Percentiles rank a stretch among this genome's conserved stretches.
Conservation (phyloP, 2,329 filamentous ascomycete species). For the Talaromyces sp. region DNA sequence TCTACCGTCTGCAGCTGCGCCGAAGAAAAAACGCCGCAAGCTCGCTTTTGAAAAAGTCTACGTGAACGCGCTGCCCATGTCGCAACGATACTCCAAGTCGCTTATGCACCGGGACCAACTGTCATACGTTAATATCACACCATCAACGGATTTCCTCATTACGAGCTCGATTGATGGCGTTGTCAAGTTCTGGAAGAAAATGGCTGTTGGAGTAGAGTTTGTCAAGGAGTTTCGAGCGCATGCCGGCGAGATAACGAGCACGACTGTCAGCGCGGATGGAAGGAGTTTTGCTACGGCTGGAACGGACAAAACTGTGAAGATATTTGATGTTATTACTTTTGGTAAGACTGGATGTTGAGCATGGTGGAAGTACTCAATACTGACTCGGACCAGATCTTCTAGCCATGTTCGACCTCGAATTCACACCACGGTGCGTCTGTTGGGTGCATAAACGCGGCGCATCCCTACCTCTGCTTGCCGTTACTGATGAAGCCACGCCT, state of each 20-base stretch:
- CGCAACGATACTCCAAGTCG: slow-evolving; percentile 83
- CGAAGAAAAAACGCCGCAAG: slow-evolving; percentile 86
- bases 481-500: slow-evolving; percentile 71
- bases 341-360: slow-evolving; percentile 35
- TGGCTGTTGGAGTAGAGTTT: slow-evolving; percentile 85
- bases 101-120: slow-evolving; percentile 98
- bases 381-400: slow-evolving; percentile 61
- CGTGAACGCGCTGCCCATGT: slow-evolving; percentile 79
- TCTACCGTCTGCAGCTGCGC: slow-evolving; percentile 72
- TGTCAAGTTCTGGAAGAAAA: slow-evolving; percentile 99
- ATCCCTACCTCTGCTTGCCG: slow-evolving; percentile 80
- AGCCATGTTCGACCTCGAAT: slow-evolving; percentile 75
- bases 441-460: slow-evolving; percentile 88
- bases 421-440: slow-evolving; percentile 73
- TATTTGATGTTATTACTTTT: slow-evolving; percentile 73
- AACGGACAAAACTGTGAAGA: slow-evolving; percentile 46
- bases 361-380: background rate
- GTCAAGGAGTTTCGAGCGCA: slow-evolving; percentile 97
- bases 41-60: slow-evolving; percentile 95
- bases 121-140: slow-evolving; percentile 81
- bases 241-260: slow-evolving; percentile 74
- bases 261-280: slow-evolving; percentile 84
- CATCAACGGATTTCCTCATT: slow-evolving; percentile 89
- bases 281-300: slow-evolving; percentile 91
- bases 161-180: slow-evolving; percentile 93